Evolutionary conservation across 1,139 yeast species (phyloP), one percentile per base, ranked within the genome.

Genomic region (Debaryomyces singareniensis): DNA sequence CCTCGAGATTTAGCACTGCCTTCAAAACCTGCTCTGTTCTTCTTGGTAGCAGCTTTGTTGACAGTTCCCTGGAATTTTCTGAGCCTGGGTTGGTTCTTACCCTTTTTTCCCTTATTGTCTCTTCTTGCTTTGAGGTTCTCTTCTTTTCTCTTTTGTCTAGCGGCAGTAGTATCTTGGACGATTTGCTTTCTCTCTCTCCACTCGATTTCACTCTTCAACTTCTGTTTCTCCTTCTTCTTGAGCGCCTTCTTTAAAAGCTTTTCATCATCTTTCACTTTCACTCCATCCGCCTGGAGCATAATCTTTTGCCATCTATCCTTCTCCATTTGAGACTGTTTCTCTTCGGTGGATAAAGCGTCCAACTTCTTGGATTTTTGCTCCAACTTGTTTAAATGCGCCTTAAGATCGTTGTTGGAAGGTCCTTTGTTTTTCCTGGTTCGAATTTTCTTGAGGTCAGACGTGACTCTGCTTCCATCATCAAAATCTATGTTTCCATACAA

Each of bases 241-340:
- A 91, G 58, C 2, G 97, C 85, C 54, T 86, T 89, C 47, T 79
- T 81, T 54, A 93, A 70, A 44, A 91, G 61, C 49, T 77, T 80
- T 52, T 89, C 98, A 53, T 91, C 94, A 53, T 93, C 96, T 46
- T 82, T 83, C 29, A 89, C 64, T 53, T 86, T 89, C 16, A 76
- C 61, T 28, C 98, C 98, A 56, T 87, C 95, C 3, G 95, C 89
- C 48, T 82, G 91, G 20, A 82, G 71, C 62, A 89, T 67, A 13
- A 93, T 85, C 43, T 75, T 71, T 45, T 75, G 78, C 99, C 99
- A 91, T 46, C 79, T 76, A 24, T 77, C 80, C 47, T 87, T 86
- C 39, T 82, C 86, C 35, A 71, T 71, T 21, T 71, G 58, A 36
- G 71, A 70, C 23, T 65, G 61, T 47, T 74, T 78, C 38, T 83